Percentiles rank a stretch among this genome's conserved stretches.
These are phyloP conservation scores for Chaetomium olivaceum DNA, from an alignment of 2,329 filamentous ascomycete species.

Conservation along the genomic window DNA sequence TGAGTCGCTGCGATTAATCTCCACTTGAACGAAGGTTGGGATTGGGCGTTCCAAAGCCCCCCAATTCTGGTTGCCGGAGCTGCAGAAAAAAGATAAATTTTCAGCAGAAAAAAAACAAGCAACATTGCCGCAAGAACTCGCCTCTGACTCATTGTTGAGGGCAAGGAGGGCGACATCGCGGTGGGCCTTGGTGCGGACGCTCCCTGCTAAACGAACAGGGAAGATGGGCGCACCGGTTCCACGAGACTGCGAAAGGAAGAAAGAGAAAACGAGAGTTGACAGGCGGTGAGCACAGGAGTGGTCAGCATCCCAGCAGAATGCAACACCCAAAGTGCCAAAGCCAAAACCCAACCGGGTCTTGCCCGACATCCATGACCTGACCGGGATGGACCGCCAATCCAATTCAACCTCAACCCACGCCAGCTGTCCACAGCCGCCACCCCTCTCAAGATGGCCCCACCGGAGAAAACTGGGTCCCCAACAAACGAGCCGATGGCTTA, in stretches of 20 bases:
- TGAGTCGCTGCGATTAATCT: background rate
- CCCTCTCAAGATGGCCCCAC: background rate
- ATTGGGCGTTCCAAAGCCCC: background rate
- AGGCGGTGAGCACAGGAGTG: background rate
- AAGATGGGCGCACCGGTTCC: background rate
- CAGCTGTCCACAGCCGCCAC: background rate
- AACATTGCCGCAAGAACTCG: background rate
- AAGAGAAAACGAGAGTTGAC: background rate
- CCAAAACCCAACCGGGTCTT: background rate
- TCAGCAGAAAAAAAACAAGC: background rate
- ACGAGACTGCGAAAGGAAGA: background rate
- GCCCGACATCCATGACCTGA: background rate
- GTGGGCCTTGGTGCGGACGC: background rate
- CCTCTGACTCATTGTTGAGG: background rate
- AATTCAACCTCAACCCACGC: background rate
- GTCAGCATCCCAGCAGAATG: background rate
- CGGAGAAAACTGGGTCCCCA: background rate
- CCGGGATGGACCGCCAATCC: constrained; percentile 4
- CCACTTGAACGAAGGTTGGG: background rate
- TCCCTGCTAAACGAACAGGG: background rate
- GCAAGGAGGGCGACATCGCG: background rate
- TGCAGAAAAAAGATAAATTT: background rate
- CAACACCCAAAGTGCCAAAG: background rate
- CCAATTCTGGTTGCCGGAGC: background rate
- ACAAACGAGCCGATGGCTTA: background rate